Conservation (phyloP, 768 basidiomycete genomes). For the Serendipita indica region DNA sequence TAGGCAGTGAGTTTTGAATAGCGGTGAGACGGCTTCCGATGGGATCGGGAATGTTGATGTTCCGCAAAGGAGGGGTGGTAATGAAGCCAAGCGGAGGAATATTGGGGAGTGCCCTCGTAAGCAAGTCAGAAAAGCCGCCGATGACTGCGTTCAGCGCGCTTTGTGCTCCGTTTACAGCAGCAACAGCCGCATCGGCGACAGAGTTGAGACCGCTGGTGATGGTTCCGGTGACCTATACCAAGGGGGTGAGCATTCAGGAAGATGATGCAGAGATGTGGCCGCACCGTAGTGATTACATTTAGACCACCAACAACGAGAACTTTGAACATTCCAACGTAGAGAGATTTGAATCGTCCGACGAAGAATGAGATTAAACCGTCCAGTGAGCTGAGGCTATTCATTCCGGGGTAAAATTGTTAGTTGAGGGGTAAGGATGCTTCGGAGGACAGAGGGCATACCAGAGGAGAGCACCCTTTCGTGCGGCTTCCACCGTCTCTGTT, state of each 20-base stretch:
- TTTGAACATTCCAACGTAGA: conserved; percentile 86
- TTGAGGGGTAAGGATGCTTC: no score
- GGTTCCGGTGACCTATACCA: not conserved
- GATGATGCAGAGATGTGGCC: conserved; percentile 11
- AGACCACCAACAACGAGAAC: conserved; percentile 72
- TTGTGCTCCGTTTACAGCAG: conserved; percentile 52
- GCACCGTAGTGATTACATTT: conserved; percentile 53
- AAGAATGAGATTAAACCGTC: conserved; percentile 76
- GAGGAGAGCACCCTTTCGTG: conserved; percentile 56
- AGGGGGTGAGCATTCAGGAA: no score
- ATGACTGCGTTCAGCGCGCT: conserved; percentile 43
- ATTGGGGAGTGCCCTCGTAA: no score
- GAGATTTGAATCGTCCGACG: conserved; percentile 80
- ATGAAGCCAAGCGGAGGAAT: conserved; percentile 62
- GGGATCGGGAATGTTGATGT: conserved; percentile 63
- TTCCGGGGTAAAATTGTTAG: not conserved
- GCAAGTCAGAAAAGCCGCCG: conserved; percentile 46
- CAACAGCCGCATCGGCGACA: conserved; percentile 29
- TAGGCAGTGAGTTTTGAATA: conserved; percentile 71
- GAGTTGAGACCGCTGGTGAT: not conserved
- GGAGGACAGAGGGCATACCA: conserved; percentile 22
- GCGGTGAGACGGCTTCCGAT: conserved; percentile 58
- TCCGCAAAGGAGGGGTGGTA: conserved; percentile 28
- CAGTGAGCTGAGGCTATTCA: conserved; percentile 31
- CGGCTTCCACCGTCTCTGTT: conserved; percentile 62